Evolutionary conservation across 495 filamentous ascomycete species (phyloP).

Genomic region (Physcia stellaris): DNA sequence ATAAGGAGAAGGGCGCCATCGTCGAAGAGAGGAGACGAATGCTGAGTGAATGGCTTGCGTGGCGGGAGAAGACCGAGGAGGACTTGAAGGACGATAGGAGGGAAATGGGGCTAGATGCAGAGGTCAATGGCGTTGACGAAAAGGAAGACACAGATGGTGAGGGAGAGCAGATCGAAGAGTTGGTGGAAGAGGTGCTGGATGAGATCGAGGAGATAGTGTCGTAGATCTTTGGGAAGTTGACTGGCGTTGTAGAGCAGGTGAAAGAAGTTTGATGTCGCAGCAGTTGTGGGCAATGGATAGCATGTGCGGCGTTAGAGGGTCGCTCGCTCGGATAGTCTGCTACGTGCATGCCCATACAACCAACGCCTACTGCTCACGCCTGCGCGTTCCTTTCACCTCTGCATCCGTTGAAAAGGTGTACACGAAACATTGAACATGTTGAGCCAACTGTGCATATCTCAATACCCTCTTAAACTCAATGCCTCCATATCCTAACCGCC

Average conservation of each 20-base stretch:
- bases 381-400: too few relatives aligned
- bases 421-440: too few relatives aligned
- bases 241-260: too few relatives aligned
- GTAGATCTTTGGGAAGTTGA: too few relatives aligned
- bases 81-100: slow-evolving; percentile 60
- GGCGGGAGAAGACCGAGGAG: slow-evolving; percentile 61
- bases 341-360: too few relatives aligned
- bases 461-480: slow-evolving; percentile 28
- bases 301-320: too few relatives aligned
- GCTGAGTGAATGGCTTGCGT: slow-evolving; percentile 81
- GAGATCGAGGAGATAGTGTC: slow-evolving; percentile 72
- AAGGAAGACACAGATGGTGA: slow-evolving; percentile 52
- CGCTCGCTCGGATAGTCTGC: too few relatives aligned
- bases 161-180: slow-evolving; percentile 68
- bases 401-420: too few relatives aligned
- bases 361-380: too few relatives aligned
- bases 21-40: slow-evolving; percentile 74
- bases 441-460: too few relatives aligned
- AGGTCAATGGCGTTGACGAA: slow-evolving; percentile 42
- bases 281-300: too few relatives aligned
- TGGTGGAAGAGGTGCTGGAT: slow-evolving; percentile 88
- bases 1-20: slow-evolving; percentile 82
- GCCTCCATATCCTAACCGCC: slow-evolving; percentile 71
- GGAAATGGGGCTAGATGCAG: slow-evolving; percentile 49
- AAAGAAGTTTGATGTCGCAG: too few relatives aligned